Base-by-base conservation (phyloP, 495 filamentous ascomycete genomes). In the Podospora appendiculata region DNA sequence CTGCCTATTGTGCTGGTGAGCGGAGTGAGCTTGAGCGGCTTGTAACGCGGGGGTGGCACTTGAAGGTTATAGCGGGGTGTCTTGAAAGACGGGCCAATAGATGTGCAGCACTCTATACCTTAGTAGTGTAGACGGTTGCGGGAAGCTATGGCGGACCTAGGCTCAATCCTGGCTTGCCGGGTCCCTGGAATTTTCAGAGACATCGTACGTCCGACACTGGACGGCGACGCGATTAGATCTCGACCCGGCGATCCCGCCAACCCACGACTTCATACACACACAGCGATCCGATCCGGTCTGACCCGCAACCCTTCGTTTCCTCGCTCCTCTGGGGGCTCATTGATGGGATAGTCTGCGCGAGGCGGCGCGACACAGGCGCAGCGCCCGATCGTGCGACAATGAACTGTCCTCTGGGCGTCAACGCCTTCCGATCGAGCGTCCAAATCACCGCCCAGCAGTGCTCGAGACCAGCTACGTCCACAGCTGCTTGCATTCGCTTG, bases 331-430 rank as follows among this genome's bases (percentile, higher is more conserved):
- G 41, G 8, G 32, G 39, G 10, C 32, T 12, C 35, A 35, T 64
- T 49, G 39, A 66, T 68, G 65, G 65, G 46, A 45, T 54, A 59
- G 48, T 45, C 51, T 56, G 46, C 47, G 58, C 53, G 54, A 56
- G 52, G 47, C 50, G 58, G 62, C 62, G 60, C 62, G 52, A 55
- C 51, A 48, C 47, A 32, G 46, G 53, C 45, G 56, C 58, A 45
- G 17, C 8, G 7, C 2, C 32, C 33, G 32, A 36, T 17, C 16
- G 11, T 35, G 47, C 58, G 46, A 63, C 54, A 48, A 67, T 67
- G 63, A 66, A 36, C 57, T 60, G 53, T 40, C 52, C 56, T 14
- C 52, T 68, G 40, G 63, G 65, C 57, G 60, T 68, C 50, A 54
- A 57, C 55, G 60, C 60, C 55, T 62, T 68, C 32, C 56, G 63